Evolutionary conservation across 140 eudicot genomes (phyloP).

Genomic region (Senecio squalidus): DNA sequence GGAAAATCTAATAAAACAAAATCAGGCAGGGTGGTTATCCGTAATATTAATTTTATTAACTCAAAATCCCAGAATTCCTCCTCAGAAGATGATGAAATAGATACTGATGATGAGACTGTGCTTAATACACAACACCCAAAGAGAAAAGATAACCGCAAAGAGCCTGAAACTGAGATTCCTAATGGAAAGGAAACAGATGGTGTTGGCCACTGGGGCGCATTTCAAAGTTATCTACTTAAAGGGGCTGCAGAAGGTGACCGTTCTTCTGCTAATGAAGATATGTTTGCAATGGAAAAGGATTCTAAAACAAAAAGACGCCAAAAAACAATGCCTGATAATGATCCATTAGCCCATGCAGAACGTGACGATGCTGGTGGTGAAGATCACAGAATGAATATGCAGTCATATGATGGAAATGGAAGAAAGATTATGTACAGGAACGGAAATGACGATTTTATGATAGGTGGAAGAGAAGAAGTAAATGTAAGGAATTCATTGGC

Average conservation of each 20-base stretch:
- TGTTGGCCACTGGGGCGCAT: conserved; percentile 86
- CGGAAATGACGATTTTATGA: conserved; percentile 41
- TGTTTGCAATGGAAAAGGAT: conserved; percentile 60
- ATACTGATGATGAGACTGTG: conserved; percentile 26
- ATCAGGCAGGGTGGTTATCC: conserved; percentile 70
- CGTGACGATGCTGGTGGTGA: conserved; percentile 23
- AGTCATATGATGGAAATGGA: conserved; percentile 42
- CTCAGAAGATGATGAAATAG: conserved; percentile 42
- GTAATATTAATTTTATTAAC: conserved; percentile 68
- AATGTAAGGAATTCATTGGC: conserved; percentile 37
- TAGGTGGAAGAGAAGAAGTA: conserved; percentile 38
- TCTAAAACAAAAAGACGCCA: conserved; percentile 43
- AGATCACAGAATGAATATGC: conserved; percentile 32
- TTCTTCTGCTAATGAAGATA: conserved; percentile 30
- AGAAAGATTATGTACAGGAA: conserved; percentile 40
- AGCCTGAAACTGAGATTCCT: conserved; percentile 27
- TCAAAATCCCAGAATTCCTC: conserved; percentile 55
- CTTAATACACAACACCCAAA: conserved; percentile 32
- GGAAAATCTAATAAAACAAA: conserved; percentile 52
- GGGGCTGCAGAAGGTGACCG: conserved; percentile 56
- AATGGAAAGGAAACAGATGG: conserved; percentile 46
- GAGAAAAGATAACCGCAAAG: conserved; percentile 37
- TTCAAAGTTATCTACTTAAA: conserved; percentile 65
- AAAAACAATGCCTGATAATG: conserved; percentile 33
- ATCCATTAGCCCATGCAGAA: conserved; percentile 44